Conservation (phyloP, 176 grass and related monocot genomes). For the Oryza meridionalis region DNA sequence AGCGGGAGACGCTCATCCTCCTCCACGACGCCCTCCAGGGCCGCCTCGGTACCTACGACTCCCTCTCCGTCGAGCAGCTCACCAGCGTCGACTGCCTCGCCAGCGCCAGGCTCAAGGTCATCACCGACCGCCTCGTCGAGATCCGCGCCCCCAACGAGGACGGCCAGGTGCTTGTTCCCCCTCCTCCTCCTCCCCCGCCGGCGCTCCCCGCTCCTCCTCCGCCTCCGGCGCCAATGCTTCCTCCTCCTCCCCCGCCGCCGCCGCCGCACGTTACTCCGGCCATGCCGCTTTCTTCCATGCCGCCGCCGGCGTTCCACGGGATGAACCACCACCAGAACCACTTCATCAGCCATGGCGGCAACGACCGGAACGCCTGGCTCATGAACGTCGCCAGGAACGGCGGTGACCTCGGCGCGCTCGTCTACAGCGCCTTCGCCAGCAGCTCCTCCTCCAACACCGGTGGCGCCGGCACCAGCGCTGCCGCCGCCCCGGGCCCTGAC, state of each 20-base stretch:
- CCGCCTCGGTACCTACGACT: neutral
- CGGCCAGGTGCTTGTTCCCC: neutral
- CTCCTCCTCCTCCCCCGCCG: neutral
- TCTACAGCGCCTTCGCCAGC: neutral
- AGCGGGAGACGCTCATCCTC: neutral
- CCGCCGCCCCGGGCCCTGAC: neutral
- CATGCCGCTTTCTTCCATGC: neutral
- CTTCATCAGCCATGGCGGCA: neutral
- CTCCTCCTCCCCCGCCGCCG: neutral
- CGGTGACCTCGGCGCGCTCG: neutral
- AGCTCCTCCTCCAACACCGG: neutral
- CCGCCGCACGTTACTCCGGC: too few relatives aligned
- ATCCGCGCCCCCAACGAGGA: neutral
- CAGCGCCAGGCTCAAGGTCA: neutral
- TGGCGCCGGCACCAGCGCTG: neutral
- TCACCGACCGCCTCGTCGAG: neutral
- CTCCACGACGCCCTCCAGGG: conserved; percentile 15
- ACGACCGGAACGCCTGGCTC: neutral
- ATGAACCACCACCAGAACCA: neutral
- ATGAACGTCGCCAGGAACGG: neutral
- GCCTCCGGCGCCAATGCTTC: neutral
- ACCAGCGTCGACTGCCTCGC: neutral
- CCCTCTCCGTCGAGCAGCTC: conserved; percentile 18
- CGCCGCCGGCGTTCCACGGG: neutral
- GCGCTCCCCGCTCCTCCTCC: neutral